Conservation (phyloP, 108 stramenopile genomes). For the Nitzschia sp. region DNA sequence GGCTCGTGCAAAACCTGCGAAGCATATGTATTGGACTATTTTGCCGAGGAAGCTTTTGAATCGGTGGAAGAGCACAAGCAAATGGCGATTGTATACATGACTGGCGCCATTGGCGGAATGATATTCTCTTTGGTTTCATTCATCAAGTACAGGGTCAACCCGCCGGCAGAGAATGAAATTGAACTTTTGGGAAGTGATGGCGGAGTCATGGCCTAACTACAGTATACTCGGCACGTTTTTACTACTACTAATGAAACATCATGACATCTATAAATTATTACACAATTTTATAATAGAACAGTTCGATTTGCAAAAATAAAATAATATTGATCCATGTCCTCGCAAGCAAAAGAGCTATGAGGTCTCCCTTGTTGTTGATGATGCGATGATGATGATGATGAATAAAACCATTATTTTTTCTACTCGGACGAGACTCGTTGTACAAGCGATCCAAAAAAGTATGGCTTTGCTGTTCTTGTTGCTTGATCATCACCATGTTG, state of each 20-base stretch:
- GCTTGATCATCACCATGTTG: conserved; percentile 1
- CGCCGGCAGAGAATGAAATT: conserved; percentile 44
- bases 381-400: no score
- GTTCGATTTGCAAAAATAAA: no score
- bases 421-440: no score
- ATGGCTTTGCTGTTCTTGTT: no score
- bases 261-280: neutral
- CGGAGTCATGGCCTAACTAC: conserved; percentile 26
- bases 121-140: conserved; percentile 19
- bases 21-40: conserved; percentile 51
- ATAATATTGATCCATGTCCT: no score
- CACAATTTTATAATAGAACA: neutral
- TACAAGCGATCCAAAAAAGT: no score
- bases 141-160: conserved; percentile 32
- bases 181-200: conserved; percentile 38
- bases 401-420: no score
- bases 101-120: conserved; percentile 22
- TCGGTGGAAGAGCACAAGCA: conserved; percentile 28
- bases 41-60: conserved; percentile 47
- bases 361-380: no score
- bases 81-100: conserved; percentile 29
- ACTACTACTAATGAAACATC: no score
- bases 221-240: neutral
- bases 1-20: conserved; percentile 50
- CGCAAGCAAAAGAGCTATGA: no score